Evolutionary conservation across 2,329 filamentous ascomycete species (phyloP), one percentile per base, ranked within the genome.

Genomic region (Talaromyces sp.): DNA sequence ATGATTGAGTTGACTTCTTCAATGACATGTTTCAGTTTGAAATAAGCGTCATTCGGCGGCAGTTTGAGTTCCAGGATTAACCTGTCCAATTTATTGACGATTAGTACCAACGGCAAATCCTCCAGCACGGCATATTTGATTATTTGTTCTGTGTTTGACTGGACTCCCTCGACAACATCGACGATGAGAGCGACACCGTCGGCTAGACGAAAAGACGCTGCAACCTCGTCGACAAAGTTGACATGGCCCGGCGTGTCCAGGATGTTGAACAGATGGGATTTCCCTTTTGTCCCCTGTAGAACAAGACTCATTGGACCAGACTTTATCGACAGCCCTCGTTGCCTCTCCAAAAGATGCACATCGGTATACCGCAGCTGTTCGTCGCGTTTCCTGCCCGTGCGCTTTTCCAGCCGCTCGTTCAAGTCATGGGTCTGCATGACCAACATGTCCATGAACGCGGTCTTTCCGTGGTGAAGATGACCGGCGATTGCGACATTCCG

Each of bases 131-230:
- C 93, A 75, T 99, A 92, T 78, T 92, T 96, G 79, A 99, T 97
- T 69, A 96, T 93, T 74, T 97, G 91, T 78, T 99, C 94, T 0
- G 95, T 96, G 75, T 96, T 96, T 69, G 95, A 85, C 78, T 98
- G 95, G n/a, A 99, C 93, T n/a, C 95, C 95, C 76, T 99, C 95
- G 1, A 99, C 91, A 27, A 97, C 92, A 74, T 99, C 95, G 16
- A 99, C 93, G 14, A 99, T 89, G 56, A 99, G 80, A 58, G 96
- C 94, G 28, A 98, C 87, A 63, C 95, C 95, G 73, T 99, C 95
- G 4, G 90, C 93, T 57, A 99, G 79, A 50, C 95, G 87, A 69
- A 96, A 81, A 0, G 92, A 89, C 4, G 92, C 88, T 8, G 95
- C 95, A 42, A 99, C 92, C 76, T 99, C 95, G 73, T 99, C 95